Evolutionary conservation across 2,329 filamentous ascomycete genomes (phyloP), one percentile per base, ranked within the genome.

Genomic region (Niveomyces coronatus): DNA sequence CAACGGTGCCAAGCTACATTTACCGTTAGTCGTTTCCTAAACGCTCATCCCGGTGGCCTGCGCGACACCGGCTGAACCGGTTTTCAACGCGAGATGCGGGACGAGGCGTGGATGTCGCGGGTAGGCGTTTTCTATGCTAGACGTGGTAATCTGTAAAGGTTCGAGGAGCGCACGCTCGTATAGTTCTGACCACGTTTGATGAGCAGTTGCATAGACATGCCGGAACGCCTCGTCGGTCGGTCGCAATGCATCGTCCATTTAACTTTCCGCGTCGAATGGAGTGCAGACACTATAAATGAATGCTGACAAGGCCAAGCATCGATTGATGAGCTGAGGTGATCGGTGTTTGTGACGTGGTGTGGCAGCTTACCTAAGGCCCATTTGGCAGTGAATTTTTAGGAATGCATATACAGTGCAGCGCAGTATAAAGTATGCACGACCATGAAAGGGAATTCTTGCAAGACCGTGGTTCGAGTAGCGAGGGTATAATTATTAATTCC

Each of bases 101-200:
- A 32, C 22, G n/a, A 41, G 33, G 16, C 31, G 24, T 27, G 40
- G 43, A 28, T 45, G 32, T 13, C 17, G 31, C 16, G 37, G 32
- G 24, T 35, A 37, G 18, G 24, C 39, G 29, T 27, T 40, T 22
- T 37, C 36, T 28, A 44, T 39, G 17, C 14, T 29, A 20, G 17
- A 15, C 9, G 2, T 14, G 10, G 18, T 7, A 17, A 27, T 6
- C 5, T 30, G 9, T 10, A 34, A 23, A 10, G 39, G 29, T 8
- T 11, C 9, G 32, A 19, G n/a, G 10, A 16, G 17, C 22, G 31
- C 28, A 23, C 33, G 10, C 6, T 40, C 4, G 14, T 23, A 37
- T 4, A 34, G 23, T 32, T 30, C 17, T 10, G 26, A 27, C 39
- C 42, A 44, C 24, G 35, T 39, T 24, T 24, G 31, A 24, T 42